phyloP scores from a whole-genome alignment of 345 rosid species.

The Melaleuca quinquenervia region DNA sequence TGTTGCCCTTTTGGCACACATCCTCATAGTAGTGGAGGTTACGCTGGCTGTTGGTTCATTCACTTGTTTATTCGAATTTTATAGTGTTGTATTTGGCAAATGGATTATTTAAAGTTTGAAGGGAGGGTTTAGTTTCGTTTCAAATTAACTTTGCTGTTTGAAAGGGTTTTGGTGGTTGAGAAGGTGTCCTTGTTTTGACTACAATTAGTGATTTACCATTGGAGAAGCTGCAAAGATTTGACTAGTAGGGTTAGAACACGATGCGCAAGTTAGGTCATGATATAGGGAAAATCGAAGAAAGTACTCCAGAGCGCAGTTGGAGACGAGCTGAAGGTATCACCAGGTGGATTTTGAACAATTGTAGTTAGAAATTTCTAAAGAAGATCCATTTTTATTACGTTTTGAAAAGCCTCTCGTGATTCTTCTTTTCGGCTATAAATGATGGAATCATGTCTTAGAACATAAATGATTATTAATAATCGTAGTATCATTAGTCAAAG shows the following conservation, averaged over 20 bases:
- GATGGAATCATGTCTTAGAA: not conserved
- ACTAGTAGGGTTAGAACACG: not conserved
- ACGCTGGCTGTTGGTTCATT: not conserved
- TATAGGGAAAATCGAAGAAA: not conserved
- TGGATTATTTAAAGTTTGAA: not conserved
- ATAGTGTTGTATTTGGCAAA: not conserved
- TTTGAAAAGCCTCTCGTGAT: no score
- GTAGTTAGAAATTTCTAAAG: no score
- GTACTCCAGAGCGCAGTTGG: not conserved
- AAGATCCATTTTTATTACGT: no score
- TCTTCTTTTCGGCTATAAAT: no score
- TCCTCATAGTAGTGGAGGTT: slow-evolving; percentile 2
- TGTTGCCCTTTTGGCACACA: slow-evolving; percentile 11
- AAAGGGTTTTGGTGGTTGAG: not conserved
- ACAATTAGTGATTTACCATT: not conserved
- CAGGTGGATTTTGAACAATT: not conserved
- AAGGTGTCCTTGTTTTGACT: not conserved
- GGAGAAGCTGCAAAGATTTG: not conserved
- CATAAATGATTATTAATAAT: not conserved
- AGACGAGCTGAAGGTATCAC: not conserved
- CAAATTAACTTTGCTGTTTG: not conserved
- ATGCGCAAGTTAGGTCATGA: not conserved
- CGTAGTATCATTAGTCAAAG: not conserved
- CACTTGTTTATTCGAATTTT: not conserved
- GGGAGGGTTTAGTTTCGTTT: not conserved